phyloP scores from a whole-genome alignment of 2,329 filamentous ascomycete species.

The Tolypocladium sp. region DNA sequence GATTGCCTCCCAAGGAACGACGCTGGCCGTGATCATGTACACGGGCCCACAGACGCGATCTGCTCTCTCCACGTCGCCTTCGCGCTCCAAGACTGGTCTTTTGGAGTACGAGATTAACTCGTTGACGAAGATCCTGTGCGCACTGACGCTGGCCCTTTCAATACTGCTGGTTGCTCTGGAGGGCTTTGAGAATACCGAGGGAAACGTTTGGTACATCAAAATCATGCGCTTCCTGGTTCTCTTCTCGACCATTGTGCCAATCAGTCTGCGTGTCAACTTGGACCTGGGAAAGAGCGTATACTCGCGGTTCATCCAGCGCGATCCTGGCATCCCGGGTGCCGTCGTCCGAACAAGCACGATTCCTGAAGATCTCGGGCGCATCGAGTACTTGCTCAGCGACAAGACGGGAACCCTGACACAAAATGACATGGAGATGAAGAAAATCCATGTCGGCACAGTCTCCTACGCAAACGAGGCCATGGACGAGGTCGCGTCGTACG shows the following conservation, averaged over 20 bases:
- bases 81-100: slow-evolving; percentile 86
- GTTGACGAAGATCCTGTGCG: slow-evolving; percentile 89
- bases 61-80: slow-evolving; percentile 83
- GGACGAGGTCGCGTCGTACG: slow-evolving; percentile 86
- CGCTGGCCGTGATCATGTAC: slow-evolving; percentile 85
- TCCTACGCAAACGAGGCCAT: slow-evolving; percentile 98
- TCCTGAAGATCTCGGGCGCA: slow-evolving; percentile 87
- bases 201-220: slow-evolving; percentile 81
- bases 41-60: slow-evolving; percentile 92
- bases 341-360: slow-evolving; percentile 96
- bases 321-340: slow-evolving; percentile 81
- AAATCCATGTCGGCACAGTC: slow-evolving; percentile 95
- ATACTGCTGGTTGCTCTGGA: slow-evolving; percentile 82
- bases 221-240: slow-evolving; percentile 97
- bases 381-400: slow-evolving; percentile 92
- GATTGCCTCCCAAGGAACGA: slow-evolving; percentile 83
- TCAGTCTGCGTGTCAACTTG: slow-evolving; percentile 90
- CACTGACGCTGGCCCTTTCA: slow-evolving; percentile 77
- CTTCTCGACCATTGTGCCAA: slow-evolving; percentile 98
- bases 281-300: slow-evolving; percentile 97
- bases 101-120: slow-evolving; percentile 96
- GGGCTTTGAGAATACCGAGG: slow-evolving; percentile 61
- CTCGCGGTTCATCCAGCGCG: slow-evolving; percentile 88
- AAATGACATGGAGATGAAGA: slow-evolving; percentile 98
- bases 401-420: slow-evolving; percentile 98